Evolutionary conservation across 305 asterid species (phyloP), one percentile per base, ranked within the genome.

Genomic region (Ruellia speciosa): DNA sequence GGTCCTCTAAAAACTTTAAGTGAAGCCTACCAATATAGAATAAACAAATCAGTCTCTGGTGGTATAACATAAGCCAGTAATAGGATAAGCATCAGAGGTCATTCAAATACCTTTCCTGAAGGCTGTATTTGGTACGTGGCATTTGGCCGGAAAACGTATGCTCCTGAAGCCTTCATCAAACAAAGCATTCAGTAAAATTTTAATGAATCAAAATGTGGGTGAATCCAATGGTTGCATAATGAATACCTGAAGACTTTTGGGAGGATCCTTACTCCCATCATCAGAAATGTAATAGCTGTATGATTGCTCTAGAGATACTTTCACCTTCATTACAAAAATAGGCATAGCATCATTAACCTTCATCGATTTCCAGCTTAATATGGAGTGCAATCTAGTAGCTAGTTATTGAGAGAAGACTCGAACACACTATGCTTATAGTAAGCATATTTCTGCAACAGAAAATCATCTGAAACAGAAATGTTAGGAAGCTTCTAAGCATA

Each of bases 121-220:
- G 88, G 54, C 64, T 67, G 71, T 55, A 89, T 55, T 11, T 82
- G 62, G 62, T 66, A 71, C 47, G 89, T 71, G 51, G 90, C 90
- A 71, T 84, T 88, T 28, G 99, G 99, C 47, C 96, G 90, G 65
- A 93, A 93, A 57, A 93, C 7, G 20, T 93, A 93, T 17, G 97
- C 99, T 66, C 99, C 99, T 50, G 94, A 78, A 56, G 94, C 87
- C 97, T 89, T 80, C 59, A 68, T 65, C 49, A 63, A 62, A 66
- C 5, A 33, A 59, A 59, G 59, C 15, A 31, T 57, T 43, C 48
- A 48, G 55, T 56, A 73, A 56, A 37, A 37, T 57, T 56, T 43
- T 43, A 43, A 5, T 4, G 49, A 24, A 24, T n/a, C 15, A 43
- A 43, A 43, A 1, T 12, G 14, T 43, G 16, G 49, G 14, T 7